Conservation (phyloP, 1,284 basidiomycete genomes). For the Sanghuangporus sanghuang region DNA sequence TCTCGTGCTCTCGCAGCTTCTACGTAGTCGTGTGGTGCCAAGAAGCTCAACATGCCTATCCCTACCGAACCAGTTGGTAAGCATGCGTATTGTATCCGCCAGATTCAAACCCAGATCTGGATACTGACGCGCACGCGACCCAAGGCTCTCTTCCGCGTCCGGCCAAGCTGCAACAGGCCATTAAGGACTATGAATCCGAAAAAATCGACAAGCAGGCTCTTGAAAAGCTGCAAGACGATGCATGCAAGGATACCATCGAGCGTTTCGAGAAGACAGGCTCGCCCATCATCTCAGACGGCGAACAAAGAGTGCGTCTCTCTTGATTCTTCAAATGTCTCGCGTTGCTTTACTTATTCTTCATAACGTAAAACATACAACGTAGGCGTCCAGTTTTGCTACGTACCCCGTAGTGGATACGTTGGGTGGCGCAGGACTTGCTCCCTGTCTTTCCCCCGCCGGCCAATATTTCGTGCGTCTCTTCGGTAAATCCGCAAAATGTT, state of each 20-base stretch:
- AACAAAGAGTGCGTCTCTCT: slow-evolving; percentile 18
- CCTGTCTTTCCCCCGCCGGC: slow-evolving; percentile 19
- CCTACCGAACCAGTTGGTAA: slow-evolving; percentile 15
- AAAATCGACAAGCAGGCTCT: slow-evolving; percentile 19
- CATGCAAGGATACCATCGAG: slow-evolving; percentile 18
- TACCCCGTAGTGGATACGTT: slow-evolving; percentile 22
- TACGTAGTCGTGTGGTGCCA: slow-evolving; percentile 17
- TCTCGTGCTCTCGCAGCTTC: not conserved
- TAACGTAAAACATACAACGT: not conserved
- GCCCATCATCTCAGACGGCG: slow-evolving; percentile 21
- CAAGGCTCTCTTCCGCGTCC: slow-evolving; percentile 15
- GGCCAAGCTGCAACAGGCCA: slow-evolving; percentile 19
- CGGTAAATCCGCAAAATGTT: not conserved
- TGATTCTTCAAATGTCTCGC: not conserved
- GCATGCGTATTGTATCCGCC: not conserved
- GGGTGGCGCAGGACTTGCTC: slow-evolving; percentile 21
- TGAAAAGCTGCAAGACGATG: slow-evolving; percentile 18
- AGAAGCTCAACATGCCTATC: slow-evolving; percentile 23
- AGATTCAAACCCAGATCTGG: not conserved
- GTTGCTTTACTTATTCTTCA: not conserved
- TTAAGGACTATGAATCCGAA: slow-evolving; percentile 21
- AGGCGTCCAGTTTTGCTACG: slow-evolving; percentile 19
- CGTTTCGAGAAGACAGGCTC: slow-evolving; percentile 20
- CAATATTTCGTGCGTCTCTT: slow-evolving; percentile 14
- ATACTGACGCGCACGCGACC: not conserved